Evolutionary conservation across 306 rosid species (phyloP).

Genomic region (Herpetospermum pedunculosum): DNA sequence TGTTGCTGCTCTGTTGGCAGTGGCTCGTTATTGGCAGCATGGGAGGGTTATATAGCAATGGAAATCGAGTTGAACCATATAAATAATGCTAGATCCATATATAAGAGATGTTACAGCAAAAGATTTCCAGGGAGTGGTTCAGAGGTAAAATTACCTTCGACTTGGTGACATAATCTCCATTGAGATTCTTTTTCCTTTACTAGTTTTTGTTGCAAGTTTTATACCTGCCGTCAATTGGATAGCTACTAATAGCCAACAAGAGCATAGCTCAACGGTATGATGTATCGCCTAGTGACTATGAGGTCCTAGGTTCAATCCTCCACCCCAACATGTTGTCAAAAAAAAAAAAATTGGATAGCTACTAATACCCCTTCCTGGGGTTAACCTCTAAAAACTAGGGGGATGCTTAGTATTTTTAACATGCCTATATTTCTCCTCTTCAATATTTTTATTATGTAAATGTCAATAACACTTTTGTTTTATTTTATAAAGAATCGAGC

Average conservation of each 20-base stretch:
- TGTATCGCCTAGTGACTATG: too few relatives aligned
- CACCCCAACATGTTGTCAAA: too few relatives aligned
- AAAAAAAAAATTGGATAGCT: neutral
- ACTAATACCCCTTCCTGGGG: neutral
- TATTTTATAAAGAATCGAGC: too few relatives aligned
- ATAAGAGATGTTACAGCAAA: conserved; percentile 78
- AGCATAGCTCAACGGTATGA: too few relatives aligned
- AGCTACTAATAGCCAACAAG: neutral
- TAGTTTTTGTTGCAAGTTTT: neutral
- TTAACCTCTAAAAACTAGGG: neutral
- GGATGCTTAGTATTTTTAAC: neutral
- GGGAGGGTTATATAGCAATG: conserved; percentile 73
- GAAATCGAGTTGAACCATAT: conserved; percentile 59
- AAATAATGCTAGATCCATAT: conserved; percentile 71
- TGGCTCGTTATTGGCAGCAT: conserved; percentile 73
- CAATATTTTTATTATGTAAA: neutral
- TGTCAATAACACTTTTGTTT: too few relatives aligned
- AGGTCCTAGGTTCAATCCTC: too few relatives aligned
- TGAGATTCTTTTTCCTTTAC: neutral
- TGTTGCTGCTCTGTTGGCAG: conserved; percentile 22
- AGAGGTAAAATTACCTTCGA: conserved; percentile 41
- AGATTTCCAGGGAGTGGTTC: conserved; percentile 70
- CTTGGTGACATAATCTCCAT: conserved; percentile 7
- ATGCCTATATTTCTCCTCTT: neutral
- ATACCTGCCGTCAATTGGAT: neutral